Evolutionary conservation across 2,329 filamentous ascomycete species (phyloP).

Genomic region (Sclerotinia minor): DNA sequence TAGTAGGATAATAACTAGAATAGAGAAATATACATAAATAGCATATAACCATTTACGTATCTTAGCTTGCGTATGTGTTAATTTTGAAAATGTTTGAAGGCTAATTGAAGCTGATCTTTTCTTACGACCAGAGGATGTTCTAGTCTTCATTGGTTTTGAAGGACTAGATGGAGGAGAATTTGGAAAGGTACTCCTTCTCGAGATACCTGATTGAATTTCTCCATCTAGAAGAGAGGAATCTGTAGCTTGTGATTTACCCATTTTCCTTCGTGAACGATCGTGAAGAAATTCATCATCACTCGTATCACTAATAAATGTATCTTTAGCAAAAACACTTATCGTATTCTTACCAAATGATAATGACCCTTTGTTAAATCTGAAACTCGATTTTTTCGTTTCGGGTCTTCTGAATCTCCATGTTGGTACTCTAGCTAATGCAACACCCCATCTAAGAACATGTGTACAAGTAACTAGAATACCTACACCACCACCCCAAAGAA

Average conservation of each 20-base stretch:
- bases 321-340: conserved; percentile 30
- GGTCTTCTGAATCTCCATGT: conserved; percentile 80
- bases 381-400: conserved; percentile 9
- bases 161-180: conserved; percentile 41
- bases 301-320: conserved; percentile 31
- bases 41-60: conserved; percentile 84
- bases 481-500: conserved; percentile 84
- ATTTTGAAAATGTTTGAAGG: conserved; percentile 71
- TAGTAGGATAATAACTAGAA: conserved; percentile 65
- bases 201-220: conserved; percentile 20
- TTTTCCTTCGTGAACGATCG: not conserved
- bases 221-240: conserved; percentile 2
- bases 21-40: conserved; percentile 69
- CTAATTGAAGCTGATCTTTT: conserved; percentile 65
- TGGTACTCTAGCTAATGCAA: conserved; percentile 82
- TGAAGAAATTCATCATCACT: conserved; percentile 33
- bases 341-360: conserved; percentile 29
- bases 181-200: conserved; percentile 55
- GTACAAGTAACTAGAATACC: conserved; percentile 71
- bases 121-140: conserved; percentile 62
- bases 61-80: conserved; percentile 76
- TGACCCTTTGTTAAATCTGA: conserved; percentile 15
- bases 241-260: not conserved
- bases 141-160: conserved; percentile 40
- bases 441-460: conserved; percentile 76